phyloP scores from a whole-genome alignment of 2,329 filamentous ascomycete species.

The Ophiostoma populinum region DNA sequence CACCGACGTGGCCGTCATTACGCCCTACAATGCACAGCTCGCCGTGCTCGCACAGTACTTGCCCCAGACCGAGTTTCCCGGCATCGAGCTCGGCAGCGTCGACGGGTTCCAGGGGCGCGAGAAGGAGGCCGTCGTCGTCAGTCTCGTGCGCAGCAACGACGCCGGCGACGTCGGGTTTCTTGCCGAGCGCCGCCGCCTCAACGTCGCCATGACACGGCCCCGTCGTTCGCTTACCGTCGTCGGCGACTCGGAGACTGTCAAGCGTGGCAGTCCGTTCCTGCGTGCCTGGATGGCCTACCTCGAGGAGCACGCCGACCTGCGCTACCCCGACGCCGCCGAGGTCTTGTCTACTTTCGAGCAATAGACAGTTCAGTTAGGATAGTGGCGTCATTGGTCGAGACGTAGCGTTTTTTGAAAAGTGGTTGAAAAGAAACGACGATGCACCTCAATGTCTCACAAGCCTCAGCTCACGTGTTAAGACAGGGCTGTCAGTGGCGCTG shows the following conservation, averaged over 20 bases:
- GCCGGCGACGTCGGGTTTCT: conserved; percentile 84
- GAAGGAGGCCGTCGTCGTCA: conserved; percentile 89
- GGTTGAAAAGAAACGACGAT: no score
- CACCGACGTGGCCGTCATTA: conserved; percentile 82
- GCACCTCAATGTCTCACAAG: no score
- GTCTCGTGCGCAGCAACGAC: conserved; percentile 79
- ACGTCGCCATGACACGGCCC: conserved; percentile 81
- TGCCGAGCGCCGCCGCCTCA: conserved; percentile 77
- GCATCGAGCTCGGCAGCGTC: conserved; percentile 86
- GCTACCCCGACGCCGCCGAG: conserved; percentile 72
- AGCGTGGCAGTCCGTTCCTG: conserved; percentile 72
- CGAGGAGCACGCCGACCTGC: conserved; percentile 75
- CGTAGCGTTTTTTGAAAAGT: no score
- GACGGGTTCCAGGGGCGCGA: conserved; percentile 92
- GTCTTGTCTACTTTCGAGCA: no score
- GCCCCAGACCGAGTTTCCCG: conserved; percentile 57
- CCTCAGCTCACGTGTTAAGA: no score
- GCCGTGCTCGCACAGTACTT: conserved; percentile 55
- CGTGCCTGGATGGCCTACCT: conserved; percentile 83
- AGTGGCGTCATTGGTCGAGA: no score
- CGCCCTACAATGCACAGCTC: conserved; percentile 91
- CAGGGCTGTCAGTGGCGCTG: no score
- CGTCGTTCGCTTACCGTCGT: conserved; percentile 80
- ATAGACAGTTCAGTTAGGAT: no score
- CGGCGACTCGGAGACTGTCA: conserved; percentile 86